Evolutionary conservation across 495 filamentous ascomycete genomes (phyloP), one percentile per base, ranked within the genome.

Genomic region (Tuber umbilicatum): DNA sequence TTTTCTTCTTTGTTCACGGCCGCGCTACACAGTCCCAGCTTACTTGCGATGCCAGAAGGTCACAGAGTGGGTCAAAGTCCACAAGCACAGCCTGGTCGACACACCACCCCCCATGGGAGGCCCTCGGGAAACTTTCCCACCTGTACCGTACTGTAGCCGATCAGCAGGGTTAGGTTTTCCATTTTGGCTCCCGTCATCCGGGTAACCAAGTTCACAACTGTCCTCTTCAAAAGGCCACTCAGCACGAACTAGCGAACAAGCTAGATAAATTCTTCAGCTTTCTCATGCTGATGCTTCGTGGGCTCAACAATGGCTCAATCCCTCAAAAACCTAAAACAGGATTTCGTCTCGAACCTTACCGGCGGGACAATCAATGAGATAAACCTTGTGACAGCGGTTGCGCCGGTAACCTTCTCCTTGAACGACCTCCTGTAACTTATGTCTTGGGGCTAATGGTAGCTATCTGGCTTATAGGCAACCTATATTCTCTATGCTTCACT

Each of bases 321-420:
- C 47, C 39, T 79, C 35, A 99, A 98, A 85, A 87, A 90, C 71
- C 87, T 90, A 70, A 99, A 98, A 83, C 94, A 97, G 86, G 93
- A 92, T 73, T 97, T 97, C 81, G 95, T 99, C 79, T 97, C 94
- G 31, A 91, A 93, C 82, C 89, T 97, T 43, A 89, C 90, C n/a
- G 95, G 95, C 50, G 93, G 94, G 55, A 86, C 87, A 21, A 90
- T 97, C 69, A 82, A 85, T 40, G 95, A 99, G 81, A 94, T 99
- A 85, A 94, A 97, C 79, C 85, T 87, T 75, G 91, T 98, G 69
- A 92, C 91, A 55, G 87, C 91, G 9, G 90, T 95, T 71, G 93
- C 93, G 80, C 90, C 95, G 74, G 95, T 98, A 88, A 80, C 90
- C 83, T 50, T 70, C 40, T 5, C 14, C 74, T 77, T 55, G 43